Conservation (phyloP, 2,329 filamentous ascomycete species). For the Aspergillus ustus region DNA sequence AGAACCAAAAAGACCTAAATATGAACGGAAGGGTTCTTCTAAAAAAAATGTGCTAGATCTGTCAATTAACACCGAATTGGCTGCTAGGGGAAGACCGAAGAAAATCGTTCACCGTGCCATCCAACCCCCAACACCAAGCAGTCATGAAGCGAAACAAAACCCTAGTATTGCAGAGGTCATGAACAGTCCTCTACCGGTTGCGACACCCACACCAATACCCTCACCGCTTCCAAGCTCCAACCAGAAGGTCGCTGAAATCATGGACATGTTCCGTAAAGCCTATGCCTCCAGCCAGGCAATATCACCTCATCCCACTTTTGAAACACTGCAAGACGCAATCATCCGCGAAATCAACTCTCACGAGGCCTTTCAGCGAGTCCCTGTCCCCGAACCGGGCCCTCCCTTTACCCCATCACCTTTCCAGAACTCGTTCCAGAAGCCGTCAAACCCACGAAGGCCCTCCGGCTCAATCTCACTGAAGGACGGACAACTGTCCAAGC, state of each 20-base stretch:
- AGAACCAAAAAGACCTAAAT: conserved; percentile 22
- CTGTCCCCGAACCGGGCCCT: conserved; percentile 36
- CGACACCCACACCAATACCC: conserved; percentile 28
- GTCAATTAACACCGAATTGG: conserved; percentile 46
- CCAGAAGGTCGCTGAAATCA: conserved; percentile 45
- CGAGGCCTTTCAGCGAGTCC: conserved; percentile 45
- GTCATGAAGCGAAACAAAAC: conserved; percentile 28
- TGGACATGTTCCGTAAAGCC: conserved; percentile 47
- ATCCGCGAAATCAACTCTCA: conserved; percentile 51
- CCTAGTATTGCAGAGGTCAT: conserved; percentile 49
- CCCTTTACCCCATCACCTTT: conserved; percentile 39
- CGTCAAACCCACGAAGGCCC: conserved; percentile 15
- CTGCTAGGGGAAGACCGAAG: conserved; percentile 34
- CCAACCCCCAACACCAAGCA: conserved; percentile 42
- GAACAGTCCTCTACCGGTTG: conserved; percentile 43
- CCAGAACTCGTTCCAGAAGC: conserved; percentile 29
- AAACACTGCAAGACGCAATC: conserved; percentile 49
- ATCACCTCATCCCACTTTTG: conserved; percentile 43
- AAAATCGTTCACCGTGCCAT: conserved; percentile 43
- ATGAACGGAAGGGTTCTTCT: conserved; percentile 23
- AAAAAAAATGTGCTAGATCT: conserved; percentile 47
- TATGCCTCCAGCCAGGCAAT: conserved; percentile 35
- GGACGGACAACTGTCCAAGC: conserved; percentile 36
- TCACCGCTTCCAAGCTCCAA: conserved; percentile 31
- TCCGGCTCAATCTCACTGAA: conserved; percentile 32